Evolutionary conservation across 1,284 basidiomycete genomes (phyloP).

Genomic region (Heterobasidion annosum): DNA sequence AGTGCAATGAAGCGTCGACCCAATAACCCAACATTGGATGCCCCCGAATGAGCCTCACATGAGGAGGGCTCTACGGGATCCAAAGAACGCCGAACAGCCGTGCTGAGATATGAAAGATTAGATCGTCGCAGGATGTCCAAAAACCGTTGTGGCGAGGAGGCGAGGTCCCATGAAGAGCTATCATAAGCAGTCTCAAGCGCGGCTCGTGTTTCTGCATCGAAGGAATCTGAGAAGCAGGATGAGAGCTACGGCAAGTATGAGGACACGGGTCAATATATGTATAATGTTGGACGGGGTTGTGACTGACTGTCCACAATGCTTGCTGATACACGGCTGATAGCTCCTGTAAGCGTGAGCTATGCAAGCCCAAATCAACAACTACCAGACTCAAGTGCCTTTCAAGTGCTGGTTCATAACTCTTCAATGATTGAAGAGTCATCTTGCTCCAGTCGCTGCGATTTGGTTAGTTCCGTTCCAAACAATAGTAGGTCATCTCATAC

Average conservation of each 20-base stretch:
- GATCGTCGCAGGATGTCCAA: neutral
- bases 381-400: conserved; percentile 12
- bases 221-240: conserved; percentile 33
- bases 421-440: conserved; percentile 13
- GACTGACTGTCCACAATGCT: conserved; percentile 7
- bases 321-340: conserved; percentile 6
- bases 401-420: conserved; percentile 13
- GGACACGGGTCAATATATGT: neutral
- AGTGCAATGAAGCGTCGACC: conserved; percentile 64
- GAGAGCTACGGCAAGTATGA: conserved; percentile 20
- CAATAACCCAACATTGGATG: conserved; percentile 16
- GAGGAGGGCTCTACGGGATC: conserved; percentile 5
- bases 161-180: neutral
- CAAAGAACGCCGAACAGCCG: conserved; percentile 6
- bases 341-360: conserved; percentile 5
- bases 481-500: conserved; percentile 12
- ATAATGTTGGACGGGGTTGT: no score
- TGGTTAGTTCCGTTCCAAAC: neutral
- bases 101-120: conserved; percentile 3
- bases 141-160: neutral
- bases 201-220: conserved; percentile 15
- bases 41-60: neutral
- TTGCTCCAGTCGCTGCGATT: conserved; percentile 14
- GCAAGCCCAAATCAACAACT: neutral
- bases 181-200: neutral